Percentiles rank a stretch among this genome's conserved stretches.
These are phyloP conservation scores for Helenozyma baotianmanensis DNA, from an alignment of 805 yeast species.

Conservation along the genomic window DNA sequence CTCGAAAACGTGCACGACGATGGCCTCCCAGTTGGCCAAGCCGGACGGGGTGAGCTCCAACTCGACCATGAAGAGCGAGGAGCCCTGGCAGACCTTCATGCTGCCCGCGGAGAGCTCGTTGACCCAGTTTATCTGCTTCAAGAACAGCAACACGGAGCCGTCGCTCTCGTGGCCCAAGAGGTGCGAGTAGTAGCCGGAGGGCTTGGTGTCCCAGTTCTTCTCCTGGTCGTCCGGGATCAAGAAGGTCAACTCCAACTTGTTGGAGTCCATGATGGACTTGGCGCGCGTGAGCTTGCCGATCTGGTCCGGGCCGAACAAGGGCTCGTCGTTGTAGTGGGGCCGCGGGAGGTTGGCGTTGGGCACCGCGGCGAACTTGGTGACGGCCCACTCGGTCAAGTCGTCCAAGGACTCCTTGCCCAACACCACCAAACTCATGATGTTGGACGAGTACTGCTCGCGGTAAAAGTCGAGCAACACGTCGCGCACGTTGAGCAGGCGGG, in stretches of 20 bases:
- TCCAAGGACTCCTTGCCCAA: constrained; percentile 79
- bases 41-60: constrained; percentile 78
- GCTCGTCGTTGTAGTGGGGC: constrained; percentile 39
- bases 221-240: constrained; percentile 70
- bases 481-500: constrained; percentile 66
- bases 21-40: constrained; percentile 54
- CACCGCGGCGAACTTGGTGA: constrained; percentile 58
- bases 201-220: constrained; percentile 58
- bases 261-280: constrained; percentile 78
- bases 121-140: constrained; percentile 75
- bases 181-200: constrained; percentile 71
- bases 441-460: constrained; percentile 68
- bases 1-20: constrained; percentile 60
- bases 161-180: constrained; percentile 89
- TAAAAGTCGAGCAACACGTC: constrained; percentile 77
- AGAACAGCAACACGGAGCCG: constrained; percentile 71
- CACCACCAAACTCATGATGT: constrained; percentile 81
- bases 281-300: constrained; percentile 55
- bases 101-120: constrained; percentile 73
- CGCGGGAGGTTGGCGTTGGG: constrained; percentile 44
- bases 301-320: constrained; percentile 48
- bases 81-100: constrained; percentile 60
- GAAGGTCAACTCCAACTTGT: constrained; percentile 63
- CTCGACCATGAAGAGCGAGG: constrained; percentile 61
- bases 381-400: constrained; percentile 66